These are phyloP conservation scores for Nemania abortiva DNA, from an alignment of 2,329 filamentous ascomycete species.

Conservation along the genomic window DNA sequence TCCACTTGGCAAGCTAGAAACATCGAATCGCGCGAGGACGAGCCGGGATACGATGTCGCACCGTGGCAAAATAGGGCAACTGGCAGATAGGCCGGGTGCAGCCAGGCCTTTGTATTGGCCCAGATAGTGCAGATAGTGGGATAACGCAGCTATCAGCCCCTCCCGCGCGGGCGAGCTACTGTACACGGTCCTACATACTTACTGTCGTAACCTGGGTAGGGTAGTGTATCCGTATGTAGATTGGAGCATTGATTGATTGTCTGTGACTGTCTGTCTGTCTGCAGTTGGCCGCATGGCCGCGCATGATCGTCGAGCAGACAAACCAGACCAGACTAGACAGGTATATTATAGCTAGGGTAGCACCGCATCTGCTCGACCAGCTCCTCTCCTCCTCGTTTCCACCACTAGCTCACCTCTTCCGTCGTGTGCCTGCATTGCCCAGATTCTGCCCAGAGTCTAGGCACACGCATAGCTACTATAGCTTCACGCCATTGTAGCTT, in stretches of 20 bases:
- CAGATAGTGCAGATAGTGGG: neutral
- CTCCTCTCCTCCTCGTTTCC: constrained; percentile 12
- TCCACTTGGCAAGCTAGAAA: constrained; percentile 26
- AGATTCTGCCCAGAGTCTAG: constrained; percentile 32
- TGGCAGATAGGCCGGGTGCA: constrained; percentile 22
- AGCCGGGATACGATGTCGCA: constrained; percentile 27
- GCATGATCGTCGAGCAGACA: neutral
- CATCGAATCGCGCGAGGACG: constrained; percentile 13
- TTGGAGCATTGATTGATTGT: too few relatives aligned
- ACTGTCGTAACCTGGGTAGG: neutral
- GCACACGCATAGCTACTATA: constrained; percentile 29
- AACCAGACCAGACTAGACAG: too few relatives aligned
- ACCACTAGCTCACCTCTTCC: neutral
- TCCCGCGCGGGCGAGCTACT: too few relatives aligned
- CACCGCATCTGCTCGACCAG: neutral
- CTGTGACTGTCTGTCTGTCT: too few relatives aligned
- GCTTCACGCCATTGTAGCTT: constrained; percentile 23
- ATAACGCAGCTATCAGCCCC: constrained; percentile 16
- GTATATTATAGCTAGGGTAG: constrained; percentile 23
- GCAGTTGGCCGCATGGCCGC: constrained; percentile 3
- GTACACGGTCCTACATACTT: constrained; percentile 5
- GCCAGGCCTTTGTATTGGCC: constrained; percentile 21
- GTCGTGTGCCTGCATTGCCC: constrained; percentile 23
- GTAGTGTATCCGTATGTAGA: neutral
- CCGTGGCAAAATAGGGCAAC: constrained; percentile 29